Conservation (phyloP, 208 protist genomes). For the Crithidia thermophila region DNA sequence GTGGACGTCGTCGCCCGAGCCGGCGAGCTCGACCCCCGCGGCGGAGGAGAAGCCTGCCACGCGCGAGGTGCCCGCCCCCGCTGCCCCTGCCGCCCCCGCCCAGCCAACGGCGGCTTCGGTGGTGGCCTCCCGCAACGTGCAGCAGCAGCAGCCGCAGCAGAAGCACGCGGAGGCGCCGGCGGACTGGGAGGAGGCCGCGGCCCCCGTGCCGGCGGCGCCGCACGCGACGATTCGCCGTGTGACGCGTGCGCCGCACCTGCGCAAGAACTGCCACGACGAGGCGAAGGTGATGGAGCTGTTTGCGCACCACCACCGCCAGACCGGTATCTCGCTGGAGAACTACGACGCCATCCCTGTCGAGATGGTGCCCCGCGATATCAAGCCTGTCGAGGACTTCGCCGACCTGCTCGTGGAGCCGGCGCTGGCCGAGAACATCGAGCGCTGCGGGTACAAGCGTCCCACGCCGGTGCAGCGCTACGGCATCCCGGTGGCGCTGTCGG, state of each 20-base stretch:
- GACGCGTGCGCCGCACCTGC: conserved; percentile 70
- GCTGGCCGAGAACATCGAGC: conserved; percentile 94
- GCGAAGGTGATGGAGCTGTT: conserved; percentile 75
- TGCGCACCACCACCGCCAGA: conserved; percentile 70
- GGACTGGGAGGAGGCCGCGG: conserved; percentile 6
- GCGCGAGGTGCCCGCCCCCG: conserved; percentile 7
- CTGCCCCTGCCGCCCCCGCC: not conserved
- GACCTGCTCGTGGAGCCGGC: conserved; percentile 87
- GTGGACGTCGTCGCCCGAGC: conserved; percentile 24
- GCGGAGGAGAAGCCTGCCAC: conserved; percentile 1
- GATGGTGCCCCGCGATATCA: conserved; percentile 78
- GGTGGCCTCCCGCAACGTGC: not conserved
- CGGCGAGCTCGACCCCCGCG: conserved; percentile 9
- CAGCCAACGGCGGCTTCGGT: conserved; percentile 1
- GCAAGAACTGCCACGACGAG: conserved; percentile 75
- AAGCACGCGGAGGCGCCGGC: conserved; percentile 16
- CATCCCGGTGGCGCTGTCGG: conserved; percentile 93
- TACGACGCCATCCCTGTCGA: conserved; percentile 87
- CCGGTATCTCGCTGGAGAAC: conserved; percentile 83
- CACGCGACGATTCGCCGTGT: conserved; percentile 35
- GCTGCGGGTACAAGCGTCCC: conserved; percentile 95
- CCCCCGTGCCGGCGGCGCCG: not conserved
- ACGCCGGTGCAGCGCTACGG: conserved; percentile 98
- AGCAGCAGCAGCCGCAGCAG: conserved; percentile 26
- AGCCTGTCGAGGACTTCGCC: conserved; percentile 76